Evolutionary conservation across 2,329 filamentous ascomycete species (phyloP), one percentile per base, ranked within the genome.

Genomic region (Cladophialophora exuberans): DNA sequence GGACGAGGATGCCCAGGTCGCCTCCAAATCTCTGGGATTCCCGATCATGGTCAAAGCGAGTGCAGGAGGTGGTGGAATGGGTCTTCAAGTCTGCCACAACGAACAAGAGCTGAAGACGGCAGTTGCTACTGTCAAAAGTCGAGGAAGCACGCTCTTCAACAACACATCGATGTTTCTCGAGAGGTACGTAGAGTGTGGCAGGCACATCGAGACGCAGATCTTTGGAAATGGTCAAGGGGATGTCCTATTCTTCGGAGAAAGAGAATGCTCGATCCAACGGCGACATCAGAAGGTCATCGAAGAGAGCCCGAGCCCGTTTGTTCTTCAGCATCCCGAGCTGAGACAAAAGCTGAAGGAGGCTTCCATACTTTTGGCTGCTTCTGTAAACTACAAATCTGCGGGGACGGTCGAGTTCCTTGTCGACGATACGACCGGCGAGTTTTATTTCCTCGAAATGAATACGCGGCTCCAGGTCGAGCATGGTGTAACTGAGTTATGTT

Each of bases 321-420:
- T 83, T 0, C 70, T 73, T 43, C 72, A 64, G 30, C 70, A 78
- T 48, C 68, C 69, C 76, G 83, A 69, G 79, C 84, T 83, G 78
- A 86, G 65, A 70, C 82, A 74, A 80, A 83, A 69, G 81, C 82
- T 83, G 10, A 70, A 75, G 1, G 84, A 85, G 3, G 79, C 87
- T 11, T 89, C 90, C 2, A 87, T 95, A 4, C 82, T 84, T n/a
- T 72, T 84, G 15, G 79, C 79, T 0, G 74, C 77, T 59, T 77
- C 74, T 0, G 74, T 82, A 51, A 72, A 74, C 3, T 96, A 96
- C 65, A 87, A 88, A n/a, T 89, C 88, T 6, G 91, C 90, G 7
- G 91, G 91, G 2, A 96, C 91, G 0, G 87, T 96, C 15, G 91
- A 96, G 72, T 96, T 91, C 67, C 87, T 96, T 36, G 86, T 96